Evolutionary conservation across 805 yeast species (phyloP).

Genomic region (Starmerella apis): DNA sequence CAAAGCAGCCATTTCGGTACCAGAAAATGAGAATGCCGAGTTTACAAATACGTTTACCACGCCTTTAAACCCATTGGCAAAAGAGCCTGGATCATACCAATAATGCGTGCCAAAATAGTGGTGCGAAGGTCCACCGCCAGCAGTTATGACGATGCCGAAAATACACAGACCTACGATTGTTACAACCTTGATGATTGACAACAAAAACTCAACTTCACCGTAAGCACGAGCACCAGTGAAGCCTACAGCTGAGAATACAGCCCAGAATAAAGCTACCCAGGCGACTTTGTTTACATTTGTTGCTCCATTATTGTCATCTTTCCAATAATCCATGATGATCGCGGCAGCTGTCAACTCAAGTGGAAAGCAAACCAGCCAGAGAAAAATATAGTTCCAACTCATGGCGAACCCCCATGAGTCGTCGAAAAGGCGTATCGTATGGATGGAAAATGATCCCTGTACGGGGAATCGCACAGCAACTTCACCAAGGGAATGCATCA

Average conservation of each 20-base stretch:
- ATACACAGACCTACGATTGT: slow-evolving; percentile 50
- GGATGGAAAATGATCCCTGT: slow-evolving; percentile 48
- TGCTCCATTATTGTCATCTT: slow-evolving; percentile 46
- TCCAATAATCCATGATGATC: slow-evolving; percentile 45
- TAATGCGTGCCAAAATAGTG: slow-evolving; percentile 48
- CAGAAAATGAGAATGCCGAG: slow-evolving; percentile 62
- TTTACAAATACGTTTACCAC: slow-evolving; percentile 54
- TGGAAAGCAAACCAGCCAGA: slow-evolving; percentile 51
- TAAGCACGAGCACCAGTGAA: slow-evolving; percentile 44
- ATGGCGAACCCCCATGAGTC: slow-evolving; percentile 56
- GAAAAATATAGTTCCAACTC: slow-evolving; percentile 56
- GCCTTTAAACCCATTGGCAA: slow-evolving; percentile 55
- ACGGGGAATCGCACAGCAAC: slow-evolving; percentile 54
- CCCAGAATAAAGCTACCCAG: slow-evolving; percentile 45
- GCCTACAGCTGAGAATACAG: slow-evolving; percentile 38
- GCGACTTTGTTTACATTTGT: slow-evolving; percentile 43
- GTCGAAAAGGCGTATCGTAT: slow-evolving; percentile 48
- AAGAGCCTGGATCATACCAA: slow-evolving; percentile 56
- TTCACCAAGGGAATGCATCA: slow-evolving; percentile 54
- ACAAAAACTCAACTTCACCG: slow-evolving; percentile 53
- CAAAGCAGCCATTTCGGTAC: slow-evolving; percentile 61
- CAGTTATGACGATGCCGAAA: slow-evolving; percentile 42
- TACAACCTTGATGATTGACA: slow-evolving; percentile 44
- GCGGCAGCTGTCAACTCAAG: slow-evolving; percentile 54
- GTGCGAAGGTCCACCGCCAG: slow-evolving; percentile 52